Conservation (phyloP, 2,329 filamentous ascomycete genomes). For the Lachnellula hyalina region DNA sequence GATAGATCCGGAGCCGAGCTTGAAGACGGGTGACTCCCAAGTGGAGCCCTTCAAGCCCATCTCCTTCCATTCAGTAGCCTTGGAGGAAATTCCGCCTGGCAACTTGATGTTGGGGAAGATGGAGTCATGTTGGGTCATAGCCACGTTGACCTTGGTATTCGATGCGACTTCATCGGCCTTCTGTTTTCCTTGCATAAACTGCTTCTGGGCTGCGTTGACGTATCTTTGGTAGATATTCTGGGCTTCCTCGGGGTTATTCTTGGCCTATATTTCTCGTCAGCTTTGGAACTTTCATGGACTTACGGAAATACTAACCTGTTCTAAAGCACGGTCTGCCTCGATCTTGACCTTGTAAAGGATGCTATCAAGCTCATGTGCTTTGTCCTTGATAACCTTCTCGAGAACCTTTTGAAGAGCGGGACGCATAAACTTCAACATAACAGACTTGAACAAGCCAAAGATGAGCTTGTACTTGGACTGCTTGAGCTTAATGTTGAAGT, state of each 20-base stretch:
- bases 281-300: too few relatives aligned
- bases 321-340: slow-evolving; percentile 70
- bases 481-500: slow-evolving; percentile 84
- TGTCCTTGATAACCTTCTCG: slow-evolving; percentile 83
- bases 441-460: slow-evolving; percentile 79
- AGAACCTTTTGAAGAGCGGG: slow-evolving; percentile 81
- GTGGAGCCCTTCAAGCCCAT: slow-evolving; percentile 81
- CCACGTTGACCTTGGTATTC: slow-evolving; percentile 73
- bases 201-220: slow-evolving; percentile 66
- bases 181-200: slow-evolving; percentile 69
- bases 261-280: slow-evolving; percentile 39
- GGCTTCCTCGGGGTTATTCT: slow-evolving; percentile 64
- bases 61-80: slow-evolving; percentile 90
- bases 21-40: slow-evolving; percentile 95
- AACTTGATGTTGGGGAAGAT: slow-evolving; percentile 87
- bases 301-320: slow-evolving; percentile 23
- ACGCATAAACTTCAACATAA: slow-evolving; percentile 77
- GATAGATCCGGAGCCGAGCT: slow-evolving; percentile 70
- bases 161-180: slow-evolving; percentile 65
- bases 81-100: slow-evolving; percentile 83
- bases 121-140: slow-evolving; percentile 81
- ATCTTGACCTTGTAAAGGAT: slow-evolving; percentile 72
- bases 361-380: slow-evolving; percentile 69
- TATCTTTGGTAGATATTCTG: slow-evolving; percentile 87
- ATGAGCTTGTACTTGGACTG: slow-evolving; percentile 93